Evolutionary conservation across 106 monocot species (phyloP).

Genomic region (Allium cepa): DNA sequence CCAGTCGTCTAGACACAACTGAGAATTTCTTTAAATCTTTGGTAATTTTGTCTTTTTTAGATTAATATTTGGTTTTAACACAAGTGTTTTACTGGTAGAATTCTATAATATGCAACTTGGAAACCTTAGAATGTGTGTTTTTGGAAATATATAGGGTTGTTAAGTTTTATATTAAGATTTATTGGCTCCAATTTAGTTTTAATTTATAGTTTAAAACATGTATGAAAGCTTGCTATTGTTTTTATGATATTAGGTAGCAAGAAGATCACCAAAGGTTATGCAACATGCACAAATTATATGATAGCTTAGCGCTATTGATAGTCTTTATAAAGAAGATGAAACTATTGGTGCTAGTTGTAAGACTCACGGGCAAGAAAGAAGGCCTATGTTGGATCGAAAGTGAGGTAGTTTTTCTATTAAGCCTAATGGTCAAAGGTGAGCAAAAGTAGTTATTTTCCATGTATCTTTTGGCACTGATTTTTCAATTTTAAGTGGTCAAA

Average conservation of each 20-base stretch:
- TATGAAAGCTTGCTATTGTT: not conserved
- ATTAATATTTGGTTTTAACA: not conserved
- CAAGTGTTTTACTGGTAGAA: not conserved
- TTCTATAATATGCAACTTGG: too few relatives aligned
- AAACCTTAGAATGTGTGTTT: too few relatives aligned
- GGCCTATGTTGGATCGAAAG: constrained; percentile 38
- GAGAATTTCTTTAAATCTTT: constrained; percentile 14
- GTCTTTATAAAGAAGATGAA: not conserved
- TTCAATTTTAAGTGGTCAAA: too few relatives aligned
- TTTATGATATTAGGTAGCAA: constrained; percentile 10
- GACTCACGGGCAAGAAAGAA: constrained; percentile 18
- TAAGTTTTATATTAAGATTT: too few relatives aligned
- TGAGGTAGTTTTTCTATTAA: constrained; percentile 41
- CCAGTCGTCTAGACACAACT: not conserved
- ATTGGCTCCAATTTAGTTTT: too few relatives aligned
- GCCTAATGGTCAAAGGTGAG: constrained; percentile 18
- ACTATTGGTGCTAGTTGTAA: not conserved
- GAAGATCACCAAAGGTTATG: constrained; percentile 20
- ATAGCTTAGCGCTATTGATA: constrained; percentile 1
- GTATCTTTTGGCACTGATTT: not conserved
- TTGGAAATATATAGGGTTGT: too few relatives aligned
- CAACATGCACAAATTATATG: constrained; percentile 23
- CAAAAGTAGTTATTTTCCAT: not conserved
- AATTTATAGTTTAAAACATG: too few relatives aligned
- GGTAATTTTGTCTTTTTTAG: constrained; percentile 5